Percentiles rank a stretch among this genome's conserved stretches.
phyloP scores from a whole-genome alignment of 768 basidiomycete genomes.

The Kwoniella dejecticola region DNA sequence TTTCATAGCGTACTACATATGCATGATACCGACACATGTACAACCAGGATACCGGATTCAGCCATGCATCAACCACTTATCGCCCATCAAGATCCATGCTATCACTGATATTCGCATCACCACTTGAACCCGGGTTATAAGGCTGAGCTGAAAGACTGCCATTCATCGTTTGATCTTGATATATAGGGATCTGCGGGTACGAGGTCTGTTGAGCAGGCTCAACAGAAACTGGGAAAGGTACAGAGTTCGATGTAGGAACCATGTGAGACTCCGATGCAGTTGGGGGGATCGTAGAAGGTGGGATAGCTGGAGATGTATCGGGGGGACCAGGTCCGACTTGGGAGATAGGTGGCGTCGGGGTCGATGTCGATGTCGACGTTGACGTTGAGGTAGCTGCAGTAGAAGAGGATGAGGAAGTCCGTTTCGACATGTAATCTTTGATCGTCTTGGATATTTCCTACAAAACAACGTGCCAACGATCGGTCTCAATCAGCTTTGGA shows the following conservation, averaged over 20 bases:
- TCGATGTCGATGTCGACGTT: background rate
- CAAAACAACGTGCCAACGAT: background rate
- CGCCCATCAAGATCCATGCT: too few relatives aligned
- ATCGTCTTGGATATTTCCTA: conserved; percentile 14
- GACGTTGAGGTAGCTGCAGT: background rate
- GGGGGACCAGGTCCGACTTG: too few relatives aligned
- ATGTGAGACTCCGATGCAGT: background rate
- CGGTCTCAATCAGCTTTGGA: too few relatives aligned
- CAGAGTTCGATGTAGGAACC: background rate
- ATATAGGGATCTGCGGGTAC: background rate
- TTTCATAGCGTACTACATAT: too few relatives aligned
- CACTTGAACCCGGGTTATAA: too few relatives aligned
- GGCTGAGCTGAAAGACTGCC: too few relatives aligned
- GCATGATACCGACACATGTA: too few relatives aligned
- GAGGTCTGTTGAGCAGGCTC: background rate
- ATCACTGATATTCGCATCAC: too few relatives aligned
- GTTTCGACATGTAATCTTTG: conserved; percentile 16
- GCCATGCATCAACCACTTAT: too few relatives aligned
- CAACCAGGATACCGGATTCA: too few relatives aligned
- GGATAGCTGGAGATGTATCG: background rate
- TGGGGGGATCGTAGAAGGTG: background rate
- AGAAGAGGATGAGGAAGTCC: conserved; percentile 9
- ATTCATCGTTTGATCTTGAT: background rate
- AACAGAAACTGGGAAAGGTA: background rate
- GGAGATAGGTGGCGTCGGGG: too few relatives aligned